Percentiles rank a stretch among this genome's conserved stretches.
Evolutionary conservation across 169 alveolate genomes (phyloP).

Genomic region (Pseudocohnilembus persalinus): DNA sequence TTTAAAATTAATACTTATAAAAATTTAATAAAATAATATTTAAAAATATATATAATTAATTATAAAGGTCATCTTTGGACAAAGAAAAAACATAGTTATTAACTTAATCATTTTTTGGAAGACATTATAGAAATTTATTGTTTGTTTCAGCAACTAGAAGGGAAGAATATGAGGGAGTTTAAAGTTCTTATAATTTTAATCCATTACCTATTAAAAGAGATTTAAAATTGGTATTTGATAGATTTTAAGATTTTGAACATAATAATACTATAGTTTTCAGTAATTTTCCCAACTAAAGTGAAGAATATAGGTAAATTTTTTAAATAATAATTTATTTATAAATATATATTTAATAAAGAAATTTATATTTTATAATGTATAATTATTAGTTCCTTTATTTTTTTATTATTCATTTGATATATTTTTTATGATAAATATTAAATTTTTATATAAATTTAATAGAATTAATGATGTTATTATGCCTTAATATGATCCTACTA

Average conservation of each 20-base stretch:
- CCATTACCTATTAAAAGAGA: conserved; percentile 13
- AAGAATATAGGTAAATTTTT: neutral
- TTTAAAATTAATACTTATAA: no score
- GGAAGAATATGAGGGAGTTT: conserved; percentile 13
- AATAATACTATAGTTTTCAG: conserved; percentile 13
- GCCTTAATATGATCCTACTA: conserved; percentile 15
- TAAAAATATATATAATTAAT: no score
- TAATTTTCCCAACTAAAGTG: conserved; percentile 6
- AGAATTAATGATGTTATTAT: conserved; percentile 10
- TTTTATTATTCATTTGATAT: no score
- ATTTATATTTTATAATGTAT: no score
- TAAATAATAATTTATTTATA: no score
- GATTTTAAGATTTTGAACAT: conserved; percentile 4
- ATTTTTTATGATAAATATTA: no score
- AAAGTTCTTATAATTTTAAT: neutral
- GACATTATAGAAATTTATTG: conserved; percentile 22
- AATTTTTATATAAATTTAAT: no score
- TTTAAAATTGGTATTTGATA: neutral
- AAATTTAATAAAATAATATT: no score
- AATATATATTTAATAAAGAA: no score
- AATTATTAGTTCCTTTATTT: no score
- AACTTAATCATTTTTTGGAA: conserved; percentile 20
- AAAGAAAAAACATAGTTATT: conserved; percentile 10
- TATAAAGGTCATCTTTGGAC: conserved; percentile 13
- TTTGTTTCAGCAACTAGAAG: conserved; percentile 20